A percentile compares a stretch with the other conserved stretches of the same genome.
phyloP scores from a whole-genome alignment of 129 eudicot species.

The Oenanthe sinensis region DNA sequence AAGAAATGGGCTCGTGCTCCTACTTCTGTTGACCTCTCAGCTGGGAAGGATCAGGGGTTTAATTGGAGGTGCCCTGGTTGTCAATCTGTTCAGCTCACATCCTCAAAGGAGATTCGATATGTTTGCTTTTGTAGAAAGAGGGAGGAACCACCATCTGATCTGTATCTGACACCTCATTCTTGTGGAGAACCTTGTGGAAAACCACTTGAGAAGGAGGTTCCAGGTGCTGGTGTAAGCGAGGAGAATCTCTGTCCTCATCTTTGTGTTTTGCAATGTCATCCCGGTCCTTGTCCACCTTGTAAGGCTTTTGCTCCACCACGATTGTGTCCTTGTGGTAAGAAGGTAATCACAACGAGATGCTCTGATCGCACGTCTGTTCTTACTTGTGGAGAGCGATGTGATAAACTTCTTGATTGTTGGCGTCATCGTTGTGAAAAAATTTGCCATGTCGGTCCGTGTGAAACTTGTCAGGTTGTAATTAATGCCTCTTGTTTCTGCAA shows the following conservation, averaged over 20 bases:
- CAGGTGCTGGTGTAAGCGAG: conserved; percentile 23
- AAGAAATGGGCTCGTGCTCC: conserved; percentile 99
- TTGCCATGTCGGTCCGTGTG: conserved; percentile 88
- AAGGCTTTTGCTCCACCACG: conserved; percentile 94
- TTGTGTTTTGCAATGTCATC: conserved; percentile 94
- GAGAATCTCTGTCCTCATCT: conserved; percentile 79
- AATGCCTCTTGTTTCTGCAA: conserved; percentile 80
- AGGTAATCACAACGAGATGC: conserved; percentile 79
- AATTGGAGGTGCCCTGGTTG: conserved; percentile 98
- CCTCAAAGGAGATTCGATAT: conserved; percentile 71
- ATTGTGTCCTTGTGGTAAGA: conserved; percentile 79
- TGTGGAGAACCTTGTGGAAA: conserved; percentile 98
- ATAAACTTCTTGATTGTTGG: conserved; percentile 60
- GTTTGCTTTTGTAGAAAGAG: conserved; percentile 89
- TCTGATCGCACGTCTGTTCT: conserved; percentile 75
- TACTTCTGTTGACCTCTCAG: conserved; percentile 67
- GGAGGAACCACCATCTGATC: conserved; percentile 82
- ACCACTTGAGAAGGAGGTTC: conserved; percentile 59
- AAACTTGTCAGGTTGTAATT: conserved; percentile 54
- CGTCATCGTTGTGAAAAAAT: conserved; percentile 59
- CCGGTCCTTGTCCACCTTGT: conserved; percentile 97
- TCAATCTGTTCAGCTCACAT: conserved; percentile 80
- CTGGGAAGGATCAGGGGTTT: conserved; percentile 83
- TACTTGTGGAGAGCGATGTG: conserved; percentile 77
- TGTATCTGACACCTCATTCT: conserved; percentile 86